Evolutionary conservation across 805 yeast species (phyloP), one percentile per base, ranked within the genome.

Genomic region (Teunomyces tritomae): DNA sequence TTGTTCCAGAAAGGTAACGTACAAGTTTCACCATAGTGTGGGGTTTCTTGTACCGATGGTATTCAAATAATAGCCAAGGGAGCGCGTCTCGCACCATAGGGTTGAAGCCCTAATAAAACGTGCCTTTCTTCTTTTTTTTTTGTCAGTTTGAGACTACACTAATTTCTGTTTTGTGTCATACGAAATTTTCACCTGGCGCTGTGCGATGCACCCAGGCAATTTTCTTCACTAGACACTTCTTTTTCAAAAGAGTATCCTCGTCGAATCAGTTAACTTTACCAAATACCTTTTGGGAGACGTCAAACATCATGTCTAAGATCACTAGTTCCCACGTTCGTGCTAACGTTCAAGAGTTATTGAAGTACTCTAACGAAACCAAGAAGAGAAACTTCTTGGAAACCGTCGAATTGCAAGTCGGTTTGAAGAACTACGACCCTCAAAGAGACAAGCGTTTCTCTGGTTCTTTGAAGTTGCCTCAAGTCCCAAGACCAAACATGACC

Each of bases 371-470:
- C 75, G 94, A 87, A 78, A 86, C 92, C 81, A 94, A 94, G 89
- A 92, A 94, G 97, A 91, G 99, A 87, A 94, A 94, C 96, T 94
- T 94, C 83, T 87, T 92, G 80, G 99, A 94, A 87, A 92, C 99
- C 78, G 91, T 94, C 70, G 99, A 94, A 83, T 84, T 94, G 75
- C 99, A 94, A 83, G 96, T 94, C 73, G 99, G 99, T 79, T 85
- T 94, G 69, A 94, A 94, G 91, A 94, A 94, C 96, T 94, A 94
- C 81, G 99, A 94, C 78, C 98, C 99, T 74, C 99, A 94, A 84
- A 91, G 99, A 89, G 99, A 94, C 82, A 94, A 94, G 91, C 98
- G 99, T 90, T 94, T 94, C 97, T 92, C 98, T 76, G 99, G 99
- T 82, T 73, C 98, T 73, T 85, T 94, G 81, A 94, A 85, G 82